Conservation (phyloP, 177 flowering plant species). For the Vitis hybrid region DNA sequence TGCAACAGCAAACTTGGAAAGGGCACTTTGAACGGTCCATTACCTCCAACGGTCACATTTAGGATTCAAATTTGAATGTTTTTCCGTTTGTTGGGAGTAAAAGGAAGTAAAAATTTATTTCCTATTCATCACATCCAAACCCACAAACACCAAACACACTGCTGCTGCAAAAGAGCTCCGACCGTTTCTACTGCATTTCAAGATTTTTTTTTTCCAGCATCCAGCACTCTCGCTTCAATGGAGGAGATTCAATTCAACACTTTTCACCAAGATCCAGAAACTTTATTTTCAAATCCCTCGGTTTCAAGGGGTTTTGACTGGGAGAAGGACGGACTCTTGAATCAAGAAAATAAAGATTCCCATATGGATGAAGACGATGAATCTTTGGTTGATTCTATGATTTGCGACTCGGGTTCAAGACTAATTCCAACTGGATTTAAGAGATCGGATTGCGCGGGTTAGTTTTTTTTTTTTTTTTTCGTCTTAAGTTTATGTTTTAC, state of each 20-base stretch:
- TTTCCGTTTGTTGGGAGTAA: too few species aligned
- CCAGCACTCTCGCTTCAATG: constrained; percentile 22
- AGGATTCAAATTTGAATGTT: too few species aligned
- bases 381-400: constrained; percentile 45
- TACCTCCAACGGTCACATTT: too few species aligned
- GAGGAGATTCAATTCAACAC: constrained; percentile 23
- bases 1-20: too few species aligned
- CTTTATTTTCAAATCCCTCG: constrained; percentile 23
- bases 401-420: constrained; percentile 64
- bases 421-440: constrained; percentile 50
- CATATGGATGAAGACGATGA: constrained; percentile 26
- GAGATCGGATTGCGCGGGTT: constrained; percentile 44
- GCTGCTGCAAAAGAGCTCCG: background rate
- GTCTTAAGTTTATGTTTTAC: background rate
- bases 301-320: constrained; percentile 29
- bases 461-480: constrained; percentile 9
- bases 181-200: background rate
- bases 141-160: background rate
- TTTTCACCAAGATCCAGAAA: constrained; percentile 23
- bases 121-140: too few species aligned
- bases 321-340: constrained; percentile 21
- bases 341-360: constrained; percentile 18
- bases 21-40: too few species aligned
- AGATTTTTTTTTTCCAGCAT: constrained; percentile 1
- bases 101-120: too few species aligned